phyloP scores from a whole-genome alignment of 768 basidiomycete species.

The Russula foetens region DNA sequence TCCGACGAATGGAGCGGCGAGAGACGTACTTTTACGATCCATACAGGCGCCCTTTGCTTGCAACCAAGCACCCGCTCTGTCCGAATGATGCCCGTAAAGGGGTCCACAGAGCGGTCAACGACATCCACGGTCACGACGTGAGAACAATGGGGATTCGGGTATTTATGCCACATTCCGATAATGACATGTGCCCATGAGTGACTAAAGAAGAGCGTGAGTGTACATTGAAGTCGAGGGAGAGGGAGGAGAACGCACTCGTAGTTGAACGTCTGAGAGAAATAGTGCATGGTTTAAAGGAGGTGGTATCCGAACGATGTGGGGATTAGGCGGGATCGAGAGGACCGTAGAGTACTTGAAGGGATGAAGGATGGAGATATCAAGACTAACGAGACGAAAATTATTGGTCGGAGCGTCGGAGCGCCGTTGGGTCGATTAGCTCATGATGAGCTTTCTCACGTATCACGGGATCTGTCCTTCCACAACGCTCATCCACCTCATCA shows the following conservation, averaged over 20 bases:
- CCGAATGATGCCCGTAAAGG: slow-evolving; percentile 78
- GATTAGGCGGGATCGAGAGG: background rate
- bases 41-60: slow-evolving; percentile 84
- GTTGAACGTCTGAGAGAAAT: slow-evolving; percentile 76
- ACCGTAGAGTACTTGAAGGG: background rate
- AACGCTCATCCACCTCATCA: background rate
- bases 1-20: background rate
- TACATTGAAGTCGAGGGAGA: background rate
- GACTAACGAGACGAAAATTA: background rate
- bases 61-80: slow-evolving; percentile 87
- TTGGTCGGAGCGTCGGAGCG: background rate
- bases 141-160: slow-evolving; percentile 87
- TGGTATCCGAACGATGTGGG: background rate
- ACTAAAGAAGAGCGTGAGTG: slow-evolving; percentile 33
- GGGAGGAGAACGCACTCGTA: slow-evolving; percentile 57
- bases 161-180: slow-evolving; percentile 92
- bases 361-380: no score
- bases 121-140: slow-evolving; percentile 87
- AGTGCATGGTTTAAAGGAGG: slow-evolving; percentile 49
- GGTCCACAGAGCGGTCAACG: slow-evolving; percentile 75
- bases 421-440: background rate
- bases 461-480: no score
- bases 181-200: slow-evolving; percentile 89
- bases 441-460: background rate
- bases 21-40: slow-evolving; percentile 81